Base-by-base conservation (phyloP, 768 basidiomycete species). In the Amanita brunnescens region DNA sequence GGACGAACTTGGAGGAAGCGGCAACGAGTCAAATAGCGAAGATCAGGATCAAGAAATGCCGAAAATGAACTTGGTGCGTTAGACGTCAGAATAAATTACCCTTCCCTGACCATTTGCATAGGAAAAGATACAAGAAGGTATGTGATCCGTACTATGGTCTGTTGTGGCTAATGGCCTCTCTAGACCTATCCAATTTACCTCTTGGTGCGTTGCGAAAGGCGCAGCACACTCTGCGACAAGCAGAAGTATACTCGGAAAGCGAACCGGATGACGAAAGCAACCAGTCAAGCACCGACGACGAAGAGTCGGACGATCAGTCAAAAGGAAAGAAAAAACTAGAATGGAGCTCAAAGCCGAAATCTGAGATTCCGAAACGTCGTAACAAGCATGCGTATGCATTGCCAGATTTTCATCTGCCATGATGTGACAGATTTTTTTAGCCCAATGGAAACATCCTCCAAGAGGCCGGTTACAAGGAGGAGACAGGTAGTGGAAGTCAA, bases 311-410 rank as follows among this genome's bases (percentile, higher is more conserved):
- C 57, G 59, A 52, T 12, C 67, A 64, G 56, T 63, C 51, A 41
- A 73, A 65, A 54, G 70, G 62, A 57, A 71, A 63, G 47, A 64
- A 58, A 59, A 71, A 69, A 51, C 67, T 66, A 32, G 74, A 73
- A 58, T 69, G 70, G 71, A 68, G 64, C 57, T 58, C 67, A 47
- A 71, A 70, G 54, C 63, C 66, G 40, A 72, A 72, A 51, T 73
- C 65, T 33, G 70, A 75, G 52, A 70, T 80, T 2, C 62, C 72
- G 10, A 86, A 85, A 66, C 76, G 92, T 38, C 63, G 75, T 5
- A 79, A 77, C 62, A 96, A 97, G 61, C 85, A 95, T 67, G 91
- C 94, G 93, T 94, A 67, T 55, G 91, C n/a, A 29, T 54, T 12
- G 40, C 23, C 13, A n/a, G n/a, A n/a, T 24, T 35, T 20, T 26